Evolutionary conservation across 1,284 basidiomycete genomes (phyloP).

Genomic region (Coniophora puteana): DNA sequence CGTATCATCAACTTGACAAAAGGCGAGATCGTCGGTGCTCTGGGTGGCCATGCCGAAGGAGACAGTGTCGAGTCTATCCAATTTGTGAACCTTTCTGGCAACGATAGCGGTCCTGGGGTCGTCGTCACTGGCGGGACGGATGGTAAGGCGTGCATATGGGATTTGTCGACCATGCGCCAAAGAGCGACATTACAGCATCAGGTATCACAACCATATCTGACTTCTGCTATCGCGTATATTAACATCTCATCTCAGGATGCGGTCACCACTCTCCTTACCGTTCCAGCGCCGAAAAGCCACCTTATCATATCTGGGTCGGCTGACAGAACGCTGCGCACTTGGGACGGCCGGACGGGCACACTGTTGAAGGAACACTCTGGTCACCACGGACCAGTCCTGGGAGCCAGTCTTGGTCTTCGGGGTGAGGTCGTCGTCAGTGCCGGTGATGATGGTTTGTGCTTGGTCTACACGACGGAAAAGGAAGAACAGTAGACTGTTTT

Average conservation of each 20-base stretch:
- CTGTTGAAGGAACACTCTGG: constrained; percentile 81
- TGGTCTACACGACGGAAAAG: constrained; percentile 71
- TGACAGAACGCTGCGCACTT: constrained; percentile 84
- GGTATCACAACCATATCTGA: constrained; percentile 34
- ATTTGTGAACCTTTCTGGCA: constrained; percentile 78
- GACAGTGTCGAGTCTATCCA: constrained; percentile 89
- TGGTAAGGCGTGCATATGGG: constrained; percentile 93
- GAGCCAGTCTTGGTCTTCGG: constrained; percentile 66
- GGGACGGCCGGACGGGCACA: constrained; percentile 87
- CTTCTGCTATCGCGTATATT: constrained; percentile 2
- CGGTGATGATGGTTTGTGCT: constrained; percentile 81
- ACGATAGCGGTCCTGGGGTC: constrained; percentile 52
- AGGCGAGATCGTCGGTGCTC: constrained; percentile 77
- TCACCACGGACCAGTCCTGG: constrained; percentile 80
- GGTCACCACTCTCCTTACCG: constrained; percentile 76
- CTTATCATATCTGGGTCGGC: constrained; percentile 82
- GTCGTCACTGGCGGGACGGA: constrained; percentile 91
- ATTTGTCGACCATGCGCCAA: constrained; percentile 80
- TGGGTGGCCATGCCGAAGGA: constrained; percentile 84
- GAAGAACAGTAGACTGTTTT: constrained; percentile 28
- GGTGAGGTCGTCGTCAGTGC: constrained; percentile 76
- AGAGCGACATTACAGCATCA: constrained; percentile 79
- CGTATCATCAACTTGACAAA: constrained; percentile 85
- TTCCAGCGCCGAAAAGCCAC: constrained; percentile 71
- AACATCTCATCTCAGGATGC: constrained; percentile 58